A percentile compares a stretch with the other conserved stretches of the same genome.
These are phyloP conservation scores for Tricholoma hemisulphureum DNA, from an alignment of 768 basidiomycete genomes.

Conservation along the genomic window DNA sequence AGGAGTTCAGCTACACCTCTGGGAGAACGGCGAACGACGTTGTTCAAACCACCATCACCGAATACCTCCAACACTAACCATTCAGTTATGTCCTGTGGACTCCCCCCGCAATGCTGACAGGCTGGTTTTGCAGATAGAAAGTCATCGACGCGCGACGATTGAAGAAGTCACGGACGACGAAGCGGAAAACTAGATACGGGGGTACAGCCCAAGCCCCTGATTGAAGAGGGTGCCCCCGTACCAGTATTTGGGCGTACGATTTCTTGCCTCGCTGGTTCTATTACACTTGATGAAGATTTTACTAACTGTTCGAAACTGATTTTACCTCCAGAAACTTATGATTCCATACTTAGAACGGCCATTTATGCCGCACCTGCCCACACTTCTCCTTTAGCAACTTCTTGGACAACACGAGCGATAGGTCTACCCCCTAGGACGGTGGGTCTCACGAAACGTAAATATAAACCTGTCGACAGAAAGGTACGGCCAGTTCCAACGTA, in stretches of 20 bases:
- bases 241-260: conserved; percentile 14
- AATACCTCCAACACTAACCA: no score
- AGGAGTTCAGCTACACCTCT: no score
- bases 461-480: conserved; percentile 26
- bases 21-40: conserved; percentile 14
- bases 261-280: conserved; percentile 8
- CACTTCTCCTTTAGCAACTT: neutral
- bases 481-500: conserved; percentile 24
- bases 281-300: neutral
- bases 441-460: conserved; percentile 4
- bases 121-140: neutral
- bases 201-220: conserved; percentile 1
- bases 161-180: neutral
- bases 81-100: no score
- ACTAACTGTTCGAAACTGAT: conserved; percentile 4
- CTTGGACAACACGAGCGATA: conserved; percentile 12
- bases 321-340: conserved; percentile 12
- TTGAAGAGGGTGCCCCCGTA: conserved; percentile 3
- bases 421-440: neutral
- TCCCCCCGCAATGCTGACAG: no score
- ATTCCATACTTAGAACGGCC: conserved; percentile 4
- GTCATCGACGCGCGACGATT: no score
- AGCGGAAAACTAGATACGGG: conserved; percentile 12
- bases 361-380: conserved; percentile 1
- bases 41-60: no score